These are phyloP conservation scores for Ascochyta pisi DNA, from an alignment of 2,329 filamentous ascomycete genomes.

Conservation along the genomic window DNA sequence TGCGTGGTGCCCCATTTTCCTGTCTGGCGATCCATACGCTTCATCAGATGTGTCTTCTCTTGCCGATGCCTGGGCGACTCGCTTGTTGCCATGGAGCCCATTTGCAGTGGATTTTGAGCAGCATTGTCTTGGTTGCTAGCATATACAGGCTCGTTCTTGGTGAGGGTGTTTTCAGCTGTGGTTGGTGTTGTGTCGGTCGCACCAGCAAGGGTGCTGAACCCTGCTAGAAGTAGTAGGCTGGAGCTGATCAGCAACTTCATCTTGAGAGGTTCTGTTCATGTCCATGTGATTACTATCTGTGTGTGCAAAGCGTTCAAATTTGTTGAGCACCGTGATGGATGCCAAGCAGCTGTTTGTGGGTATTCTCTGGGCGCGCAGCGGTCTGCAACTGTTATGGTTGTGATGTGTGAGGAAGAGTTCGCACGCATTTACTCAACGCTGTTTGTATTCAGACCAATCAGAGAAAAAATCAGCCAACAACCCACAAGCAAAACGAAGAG, in stretches of 20 bases:
- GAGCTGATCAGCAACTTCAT: constrained; percentile 1
- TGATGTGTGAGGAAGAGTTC: no score
- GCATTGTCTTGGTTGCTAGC: neutral
- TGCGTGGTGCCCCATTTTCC: constrained; percentile 28
- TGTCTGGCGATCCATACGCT: constrained; percentile 25
- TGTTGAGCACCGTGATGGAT: constrained; percentile 32
- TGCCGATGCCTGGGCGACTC: constrained; percentile 24
- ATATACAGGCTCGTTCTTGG: neutral
- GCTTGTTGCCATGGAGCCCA: constrained; percentile 18
- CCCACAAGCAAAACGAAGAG: no score
- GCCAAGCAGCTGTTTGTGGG: constrained; percentile 23
- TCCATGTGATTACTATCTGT: neutral
- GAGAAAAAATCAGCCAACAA: no score
- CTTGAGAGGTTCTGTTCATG: neutral
- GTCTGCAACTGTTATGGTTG: no score
- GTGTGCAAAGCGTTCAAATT: neutral
- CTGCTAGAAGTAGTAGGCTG: neutral
- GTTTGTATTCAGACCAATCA: no score
- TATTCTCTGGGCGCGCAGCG: neutral
- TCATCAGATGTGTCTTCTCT: constrained; percentile 29
- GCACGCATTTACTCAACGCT: no score
- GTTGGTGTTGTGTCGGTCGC: neutral
- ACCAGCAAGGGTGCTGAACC: neutral
- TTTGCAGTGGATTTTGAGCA: constrained; percentile 18
- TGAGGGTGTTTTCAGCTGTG: neutral